Percentiles rank a stretch among this genome's conserved stretches.
Conservation (phyloP, 1,284 basidiomycete species). For the Tilletiopsis washingtonensis region DNA sequence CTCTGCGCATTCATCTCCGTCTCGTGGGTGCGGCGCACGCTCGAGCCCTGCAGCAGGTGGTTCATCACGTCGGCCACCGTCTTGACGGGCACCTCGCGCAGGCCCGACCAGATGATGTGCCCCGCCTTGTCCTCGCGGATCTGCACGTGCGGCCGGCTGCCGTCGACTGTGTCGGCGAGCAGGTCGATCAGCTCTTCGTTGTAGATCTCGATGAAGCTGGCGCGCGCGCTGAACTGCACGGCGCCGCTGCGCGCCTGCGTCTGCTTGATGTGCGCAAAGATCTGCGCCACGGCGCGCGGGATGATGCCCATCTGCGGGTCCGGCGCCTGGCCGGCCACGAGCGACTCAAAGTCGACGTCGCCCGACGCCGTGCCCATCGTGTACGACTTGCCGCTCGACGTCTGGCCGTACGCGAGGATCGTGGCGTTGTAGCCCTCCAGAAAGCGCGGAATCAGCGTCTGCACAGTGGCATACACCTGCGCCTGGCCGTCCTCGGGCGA, state of each 20-base stretch:
- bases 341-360: constrained; percentile 30
- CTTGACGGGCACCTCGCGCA: constrained; percentile 79
- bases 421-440: constrained; percentile 95
- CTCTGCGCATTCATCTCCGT: constrained; percentile 99
- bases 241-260: constrained; percentile 53
- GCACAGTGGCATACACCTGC: constrained; percentile 75
- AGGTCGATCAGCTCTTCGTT: constrained; percentile 61
- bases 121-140: constrained; percentile 95
- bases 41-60: constrained; percentile 70
- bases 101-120: constrained; percentile 90
- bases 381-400: constrained; percentile 91
- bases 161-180: constrained; percentile 34
- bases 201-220: constrained; percentile 73
- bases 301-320: constrained; percentile 64
- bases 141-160: constrained; percentile 67
- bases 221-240: constrained; percentile 33
- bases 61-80: constrained; percentile 82
- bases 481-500: constrained; percentile 72
- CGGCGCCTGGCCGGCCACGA: constrained; percentile 24
- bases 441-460: constrained; percentile 80
- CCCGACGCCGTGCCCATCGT: constrained; percentile 62
- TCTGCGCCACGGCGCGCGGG: constrained; percentile 83
- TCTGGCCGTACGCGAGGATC: constrained; percentile 95
- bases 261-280: constrained; percentile 63
- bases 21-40: constrained; percentile 85